These are phyloP conservation scores for Aspergillus ostianus DNA, from an alignment of 495 filamentous ascomycete species.

Conservation along the genomic window DNA sequence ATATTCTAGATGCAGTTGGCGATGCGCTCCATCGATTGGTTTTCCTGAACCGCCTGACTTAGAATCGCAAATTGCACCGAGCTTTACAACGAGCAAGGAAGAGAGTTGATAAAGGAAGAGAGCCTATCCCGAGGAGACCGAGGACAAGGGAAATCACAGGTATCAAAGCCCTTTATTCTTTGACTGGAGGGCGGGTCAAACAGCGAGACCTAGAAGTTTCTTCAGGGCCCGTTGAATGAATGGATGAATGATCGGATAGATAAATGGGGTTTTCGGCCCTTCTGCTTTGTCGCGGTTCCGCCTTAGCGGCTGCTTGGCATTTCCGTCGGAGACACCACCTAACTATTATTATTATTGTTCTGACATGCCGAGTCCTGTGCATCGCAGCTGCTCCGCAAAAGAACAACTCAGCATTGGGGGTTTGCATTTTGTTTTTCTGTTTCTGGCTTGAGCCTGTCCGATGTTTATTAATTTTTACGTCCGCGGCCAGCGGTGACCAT, in stretches of 20 bases:
- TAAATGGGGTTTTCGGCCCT: neutral
- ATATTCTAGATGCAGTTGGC: slow-evolving; percentile 1
- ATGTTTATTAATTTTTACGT: slow-evolving; percentile 31
- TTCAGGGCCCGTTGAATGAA: neutral
- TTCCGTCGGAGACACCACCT: neutral
- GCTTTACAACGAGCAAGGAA: neutral
- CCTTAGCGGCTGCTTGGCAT: slow-evolving; percentile 22
- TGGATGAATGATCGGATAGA: neutral
- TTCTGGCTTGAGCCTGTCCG: slow-evolving; percentile 15
- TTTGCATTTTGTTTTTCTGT: neutral
- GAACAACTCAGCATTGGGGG: slow-evolving; percentile 22
- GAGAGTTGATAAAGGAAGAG: neutral
- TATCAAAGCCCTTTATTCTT: neutral
- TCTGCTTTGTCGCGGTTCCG: neutral
- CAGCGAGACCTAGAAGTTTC: no score
- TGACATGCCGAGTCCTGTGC: no score
- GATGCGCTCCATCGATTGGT: slow-evolving; percentile 19
- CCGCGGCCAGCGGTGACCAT: slow-evolving; percentile 44
- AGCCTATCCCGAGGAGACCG: neutral
- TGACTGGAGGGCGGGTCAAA: neutral
- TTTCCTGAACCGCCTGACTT: neutral
- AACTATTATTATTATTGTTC: no score
- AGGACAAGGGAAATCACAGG: neutral
- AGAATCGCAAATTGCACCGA: slow-evolving; percentile 1
- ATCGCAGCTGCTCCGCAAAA: slow-evolving; percentile 15